Evolutionary conservation across 495 filamentous ascomycete genomes (phyloP), one percentile per base, ranked within the genome.

Genomic region (Penicillium cosmopolitanum): DNA sequence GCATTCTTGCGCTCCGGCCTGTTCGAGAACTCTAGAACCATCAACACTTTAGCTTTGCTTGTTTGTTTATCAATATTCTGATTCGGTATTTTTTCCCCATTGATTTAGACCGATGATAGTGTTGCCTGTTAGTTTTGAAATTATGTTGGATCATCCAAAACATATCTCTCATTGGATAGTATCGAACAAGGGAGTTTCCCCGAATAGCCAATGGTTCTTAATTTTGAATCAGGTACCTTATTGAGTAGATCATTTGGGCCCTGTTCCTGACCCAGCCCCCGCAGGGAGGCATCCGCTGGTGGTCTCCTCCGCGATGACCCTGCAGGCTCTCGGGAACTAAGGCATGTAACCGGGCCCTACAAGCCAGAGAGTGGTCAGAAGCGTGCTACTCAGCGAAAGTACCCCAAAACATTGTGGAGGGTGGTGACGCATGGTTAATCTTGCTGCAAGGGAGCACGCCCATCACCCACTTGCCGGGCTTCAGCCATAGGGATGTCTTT

Each of bases 391-490:
- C n/a, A 8, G 18, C 21, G 35, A n/a, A 19, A 21, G 16, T 15
- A 18, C 35, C 28, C 6, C 50, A 57, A 51, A 56, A 16, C 16
- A 25, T 34, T 43, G 60, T 60, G 57, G 63, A 58, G 47, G 51
- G 21, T 40, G 23, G 56, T 6, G 55, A 57, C 58, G 44, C 53
- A 60, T 52, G 53, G 58, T 25, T 23, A 52, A n/a, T 57, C 50
- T 50, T 21, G 11, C 56, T 57, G 63, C 61, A 68, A 68, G 66
- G 66, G 66, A 61, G 55, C 48, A 33, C 35, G 33, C 19, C 35
- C n/a, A 38, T 40, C 10, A 44, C 42, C 56, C 57, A 47, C 52
- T 51, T 6, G 58, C 10, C 36, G 28, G 15, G 18, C 11, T 11
- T 51, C 43, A 51, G n/a, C 36, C 54, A 53, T 43, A 66, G 53